Evolutionary conservation across 306 rosid genomes (phyloP).

Genomic region (Vigna reflexopilosa): DNA sequence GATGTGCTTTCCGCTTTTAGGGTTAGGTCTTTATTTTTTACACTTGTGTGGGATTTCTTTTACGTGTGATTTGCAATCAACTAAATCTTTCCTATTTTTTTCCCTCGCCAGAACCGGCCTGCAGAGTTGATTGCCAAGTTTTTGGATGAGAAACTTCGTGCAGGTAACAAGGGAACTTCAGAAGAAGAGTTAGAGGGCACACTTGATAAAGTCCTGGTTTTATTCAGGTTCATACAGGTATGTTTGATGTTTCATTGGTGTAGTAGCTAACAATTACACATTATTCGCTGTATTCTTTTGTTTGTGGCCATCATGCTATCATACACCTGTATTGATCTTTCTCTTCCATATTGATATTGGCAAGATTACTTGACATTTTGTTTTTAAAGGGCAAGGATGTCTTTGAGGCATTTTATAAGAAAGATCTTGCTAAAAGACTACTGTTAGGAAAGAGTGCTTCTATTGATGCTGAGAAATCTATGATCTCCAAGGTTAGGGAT

Average conservation of each 20-base stretch:
- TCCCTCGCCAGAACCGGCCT: conserved; percentile 82
- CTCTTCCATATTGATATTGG: conserved; percentile 45
- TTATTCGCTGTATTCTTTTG: conserved; percentile 30
- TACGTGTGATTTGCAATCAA: conserved; percentile 35
- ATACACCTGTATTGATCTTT: conserved; percentile 36
- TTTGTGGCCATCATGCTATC: conserved; percentile 28
- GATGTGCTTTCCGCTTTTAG: conserved; percentile 23
- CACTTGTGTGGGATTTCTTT: conserved; percentile 11
- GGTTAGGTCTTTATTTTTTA: conserved; percentile 28
- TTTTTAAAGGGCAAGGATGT: conserved; percentile 93
- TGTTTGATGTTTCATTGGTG: conserved; percentile 41
- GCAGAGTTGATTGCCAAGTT: conserved; percentile 98
- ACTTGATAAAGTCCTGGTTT: conserved; percentile 92
- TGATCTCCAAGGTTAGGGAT: conserved; percentile 91
- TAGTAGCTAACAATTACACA: conserved; percentile 34
- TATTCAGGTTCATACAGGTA: conserved; percentile 99
- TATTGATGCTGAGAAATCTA: conserved; percentile 97
- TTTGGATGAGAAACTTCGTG: conserved; percentile 98
- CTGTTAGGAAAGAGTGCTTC: conserved; percentile 99
- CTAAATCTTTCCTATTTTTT: conserved; percentile 36
- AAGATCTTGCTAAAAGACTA: conserved; percentile 97
- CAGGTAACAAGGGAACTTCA: conserved; percentile 99
- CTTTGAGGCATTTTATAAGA: conserved; percentile 98
- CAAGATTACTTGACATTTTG: conserved; percentile 42
- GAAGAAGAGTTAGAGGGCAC: conserved; percentile 97